Conservation (phyloP, 2,329 filamentous ascomycete species). For the Microdochium bolleyi region DNA sequence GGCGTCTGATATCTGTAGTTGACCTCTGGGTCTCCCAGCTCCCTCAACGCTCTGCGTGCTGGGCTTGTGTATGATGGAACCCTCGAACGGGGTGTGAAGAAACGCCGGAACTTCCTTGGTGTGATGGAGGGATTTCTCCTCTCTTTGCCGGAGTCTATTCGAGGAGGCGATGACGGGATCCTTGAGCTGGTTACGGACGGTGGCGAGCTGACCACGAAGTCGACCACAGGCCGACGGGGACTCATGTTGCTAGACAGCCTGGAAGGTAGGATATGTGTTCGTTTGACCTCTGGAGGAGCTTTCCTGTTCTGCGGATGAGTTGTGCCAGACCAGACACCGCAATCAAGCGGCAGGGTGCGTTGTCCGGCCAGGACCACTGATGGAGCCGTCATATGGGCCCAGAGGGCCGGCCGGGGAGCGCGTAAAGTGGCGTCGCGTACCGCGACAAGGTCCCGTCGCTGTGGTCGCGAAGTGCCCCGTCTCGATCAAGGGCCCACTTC, state of each 20-base stretch:
- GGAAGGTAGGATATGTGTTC: neutral
- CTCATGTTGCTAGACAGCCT: neutral
- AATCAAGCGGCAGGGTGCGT: too few species aligned
- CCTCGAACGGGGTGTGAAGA: conserved; percentile 42
- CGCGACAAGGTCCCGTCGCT: too few species aligned
- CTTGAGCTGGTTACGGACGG: neutral
- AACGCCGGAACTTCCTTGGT: conserved; percentile 42
- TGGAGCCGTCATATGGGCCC: too few species aligned
- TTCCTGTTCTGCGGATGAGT: too few species aligned
- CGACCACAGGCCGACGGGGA: neutral
- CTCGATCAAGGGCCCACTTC: too few species aligned
- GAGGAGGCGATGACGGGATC: neutral
- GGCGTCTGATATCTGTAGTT: conserved; percentile 30
- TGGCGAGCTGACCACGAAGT: neutral
- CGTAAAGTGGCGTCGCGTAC: too few species aligned
- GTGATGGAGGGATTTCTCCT: conserved; percentile 43
- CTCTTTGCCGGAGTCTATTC: conserved; percentile 27
- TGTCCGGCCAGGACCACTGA: too few species aligned
- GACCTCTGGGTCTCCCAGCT: conserved; percentile 29
- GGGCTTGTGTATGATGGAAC: conserved; percentile 27
- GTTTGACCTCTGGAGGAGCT: neutral
- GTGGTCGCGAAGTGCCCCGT: too few species aligned
- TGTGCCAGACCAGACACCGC: too few species aligned
- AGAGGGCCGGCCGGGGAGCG: too few species aligned
- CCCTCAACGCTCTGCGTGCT: conserved; percentile 29